phyloP scores from a whole-genome alignment of 345 rosid species.

The Atalantia buxifolia region DNA sequence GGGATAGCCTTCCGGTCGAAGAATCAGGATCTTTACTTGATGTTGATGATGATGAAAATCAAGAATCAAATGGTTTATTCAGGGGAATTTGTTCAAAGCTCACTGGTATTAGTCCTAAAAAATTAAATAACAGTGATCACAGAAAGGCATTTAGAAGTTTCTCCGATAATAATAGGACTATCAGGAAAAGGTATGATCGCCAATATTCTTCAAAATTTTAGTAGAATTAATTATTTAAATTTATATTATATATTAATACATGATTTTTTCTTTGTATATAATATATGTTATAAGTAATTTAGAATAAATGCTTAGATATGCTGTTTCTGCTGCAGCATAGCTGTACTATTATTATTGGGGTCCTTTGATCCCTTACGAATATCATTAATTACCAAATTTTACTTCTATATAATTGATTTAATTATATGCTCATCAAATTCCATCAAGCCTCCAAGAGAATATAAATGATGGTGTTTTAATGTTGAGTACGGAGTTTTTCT shows the following conservation, averaged over 20 bases:
- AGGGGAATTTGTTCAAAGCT: constrained; percentile 35
- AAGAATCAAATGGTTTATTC: constrained; percentile 16
- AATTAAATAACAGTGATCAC: neutral
- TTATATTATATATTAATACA: too few species aligned
- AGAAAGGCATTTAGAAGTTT: constrained; percentile 18
- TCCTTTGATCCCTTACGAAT: neutral
- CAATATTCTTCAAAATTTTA: constrained; percentile 33
- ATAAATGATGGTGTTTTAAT: neutral
- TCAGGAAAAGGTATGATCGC: constrained; percentile 24
- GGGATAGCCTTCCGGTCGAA: constrained; percentile 23
- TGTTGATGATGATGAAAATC: constrained; percentile 9
- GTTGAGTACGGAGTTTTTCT: neutral
- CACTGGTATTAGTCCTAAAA: constrained; percentile 14
- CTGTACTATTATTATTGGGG: neutral
- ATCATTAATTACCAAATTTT: neutral
- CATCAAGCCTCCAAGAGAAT: neutral
- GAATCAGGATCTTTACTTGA: constrained; percentile 37
- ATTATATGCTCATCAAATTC: neutral
- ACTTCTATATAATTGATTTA: neutral
- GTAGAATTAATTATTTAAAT: neutral
- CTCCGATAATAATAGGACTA: constrained; percentile 19
- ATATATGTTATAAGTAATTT: neutral
- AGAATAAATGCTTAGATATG: neutral
- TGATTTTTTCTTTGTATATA: neutral
- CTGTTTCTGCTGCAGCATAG: neutral